Conservation (phyloP, 768 basidiomycete species). For the Mycena alexandri region DNA sequence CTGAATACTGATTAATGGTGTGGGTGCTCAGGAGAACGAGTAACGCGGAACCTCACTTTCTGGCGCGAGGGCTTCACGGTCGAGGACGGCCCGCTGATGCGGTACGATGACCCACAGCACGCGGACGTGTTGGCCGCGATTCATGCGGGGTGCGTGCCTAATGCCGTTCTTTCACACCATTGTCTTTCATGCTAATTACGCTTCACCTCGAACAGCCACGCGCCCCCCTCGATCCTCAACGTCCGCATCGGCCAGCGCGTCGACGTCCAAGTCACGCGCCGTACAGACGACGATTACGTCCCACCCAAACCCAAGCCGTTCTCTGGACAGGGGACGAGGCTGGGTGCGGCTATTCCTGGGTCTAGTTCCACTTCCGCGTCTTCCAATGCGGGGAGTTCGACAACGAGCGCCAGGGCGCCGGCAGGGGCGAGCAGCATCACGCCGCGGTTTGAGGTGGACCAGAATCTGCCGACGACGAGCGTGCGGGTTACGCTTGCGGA, state of each 20-base stretch:
- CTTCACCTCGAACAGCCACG: constrained; percentile 53
- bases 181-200: background rate
- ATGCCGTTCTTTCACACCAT: background rate
- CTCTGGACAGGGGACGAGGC: constrained; percentile 69
- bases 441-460: constrained; percentile 74
- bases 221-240: constrained; percentile 72
- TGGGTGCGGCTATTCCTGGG: constrained; percentile 68
- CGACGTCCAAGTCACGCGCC: constrained; percentile 70
- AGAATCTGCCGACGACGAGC: constrained; percentile 73
- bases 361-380: constrained; percentile 25
- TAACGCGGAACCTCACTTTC: constrained; percentile 72
- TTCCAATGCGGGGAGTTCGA: background rate
- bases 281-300: constrained; percentile 68
- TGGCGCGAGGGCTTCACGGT: constrained; percentile 84
- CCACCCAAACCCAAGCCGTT: constrained; percentile 63
- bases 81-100: constrained; percentile 74
- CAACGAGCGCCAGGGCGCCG: background rate
- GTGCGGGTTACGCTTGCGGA: constrained; percentile 82
- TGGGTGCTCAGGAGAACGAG: constrained; percentile 40
- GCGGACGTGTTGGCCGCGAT: constrained; percentile 71
- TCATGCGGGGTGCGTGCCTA: constrained; percentile 58
- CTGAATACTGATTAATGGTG: no score
- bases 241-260: constrained; percentile 73
- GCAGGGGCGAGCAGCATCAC: constrained; percentile 31
- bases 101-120: constrained; percentile 72